These are phyloP conservation scores for Epicoccum nigrum DNA, from an alignment of 2,329 filamentous ascomycete species.

Conservation along the genomic window DNA sequence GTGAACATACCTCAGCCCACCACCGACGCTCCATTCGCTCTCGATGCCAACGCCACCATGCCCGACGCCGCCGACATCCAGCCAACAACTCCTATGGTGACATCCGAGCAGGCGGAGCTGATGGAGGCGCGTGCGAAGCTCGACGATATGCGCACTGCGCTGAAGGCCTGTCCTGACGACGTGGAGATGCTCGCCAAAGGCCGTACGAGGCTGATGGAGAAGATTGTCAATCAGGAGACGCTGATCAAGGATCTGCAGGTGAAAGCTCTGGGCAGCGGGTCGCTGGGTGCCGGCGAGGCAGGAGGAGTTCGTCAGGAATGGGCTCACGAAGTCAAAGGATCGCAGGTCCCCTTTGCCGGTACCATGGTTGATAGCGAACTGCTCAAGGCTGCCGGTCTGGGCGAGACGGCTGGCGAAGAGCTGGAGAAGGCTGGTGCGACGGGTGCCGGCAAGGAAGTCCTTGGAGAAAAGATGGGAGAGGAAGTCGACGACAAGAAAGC, in stretches of 20 bases:
- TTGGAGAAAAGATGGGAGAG: no score
- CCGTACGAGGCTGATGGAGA: slow-evolving; percentile 25
- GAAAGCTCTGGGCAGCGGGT: slow-evolving; percentile 25
- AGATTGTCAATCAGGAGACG: slow-evolving; percentile 24
- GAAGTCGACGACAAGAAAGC: slow-evolving; percentile 3
- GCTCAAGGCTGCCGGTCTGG: slow-evolving; percentile 37
- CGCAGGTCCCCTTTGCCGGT: slow-evolving; percentile 38
- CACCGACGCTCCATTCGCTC: slow-evolving; percentile 20
- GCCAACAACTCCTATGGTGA: slow-evolving; percentile 18
- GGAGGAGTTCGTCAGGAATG: slow-evolving; percentile 27
- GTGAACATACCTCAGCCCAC: slow-evolving; percentile 20
- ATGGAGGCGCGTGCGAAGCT: slow-evolving; percentile 18
- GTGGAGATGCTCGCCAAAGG: slow-evolving; percentile 23
- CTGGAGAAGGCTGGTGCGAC: slow-evolving; percentile 20
- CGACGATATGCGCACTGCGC: slow-evolving; percentile 24
- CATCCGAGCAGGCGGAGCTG: slow-evolving; percentile 29
- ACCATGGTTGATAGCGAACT: slow-evolving; percentile 39
- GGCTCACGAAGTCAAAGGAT: slow-evolving; percentile 25
- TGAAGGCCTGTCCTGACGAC: slow-evolving; percentile 26
- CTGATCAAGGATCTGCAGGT: slow-evolving; percentile 25
- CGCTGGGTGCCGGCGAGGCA: slow-evolving; percentile 21
- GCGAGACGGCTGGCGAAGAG: slow-evolving; percentile 28
- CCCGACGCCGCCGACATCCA: background rate
- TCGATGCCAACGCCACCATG: slow-evolving; percentile 17
- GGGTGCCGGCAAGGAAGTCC: no score